Conservation (phyloP, 352 stramenopile genomes). For the Phytophthora hibernalis region DNA sequence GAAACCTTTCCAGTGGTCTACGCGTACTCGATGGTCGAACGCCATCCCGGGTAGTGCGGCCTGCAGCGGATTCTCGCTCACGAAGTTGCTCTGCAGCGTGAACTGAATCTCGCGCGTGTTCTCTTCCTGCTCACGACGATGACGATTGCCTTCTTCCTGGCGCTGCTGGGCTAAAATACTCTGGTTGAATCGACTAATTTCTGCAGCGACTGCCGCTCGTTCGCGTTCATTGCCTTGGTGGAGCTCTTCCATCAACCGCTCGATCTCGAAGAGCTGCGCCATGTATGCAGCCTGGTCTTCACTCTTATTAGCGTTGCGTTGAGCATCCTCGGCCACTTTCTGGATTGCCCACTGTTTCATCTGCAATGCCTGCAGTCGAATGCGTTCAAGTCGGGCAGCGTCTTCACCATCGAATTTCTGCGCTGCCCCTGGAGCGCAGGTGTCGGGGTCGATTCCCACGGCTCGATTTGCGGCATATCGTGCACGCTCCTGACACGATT, state of each 20-base stretch:
- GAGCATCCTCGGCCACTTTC: constrained; percentile 58
- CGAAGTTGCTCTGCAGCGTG: constrained; percentile 63
- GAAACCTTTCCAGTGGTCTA: constrained; percentile 86
- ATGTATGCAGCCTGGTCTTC: constrained; percentile 52
- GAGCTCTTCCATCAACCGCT: constrained; percentile 61
- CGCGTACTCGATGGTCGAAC: constrained; percentile 64
- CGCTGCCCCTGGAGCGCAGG: constrained; percentile 55
- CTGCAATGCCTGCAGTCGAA: constrained; percentile 71
- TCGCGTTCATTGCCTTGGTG: constrained; percentile 64
- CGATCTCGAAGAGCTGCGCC: constrained; percentile 61
- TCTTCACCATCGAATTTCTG: constrained; percentile 84
- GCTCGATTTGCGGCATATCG: constrained; percentile 41
- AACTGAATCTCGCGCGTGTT: constrained; percentile 68
- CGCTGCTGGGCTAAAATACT: constrained; percentile 53
- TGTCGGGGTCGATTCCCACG: constrained; percentile 61
- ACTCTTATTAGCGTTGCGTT: constrained; percentile 48
- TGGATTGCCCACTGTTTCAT: constrained; percentile 72
- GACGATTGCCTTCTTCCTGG: constrained; percentile 42
- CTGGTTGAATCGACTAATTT: constrained; percentile 69
- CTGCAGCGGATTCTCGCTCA: constrained; percentile 77
- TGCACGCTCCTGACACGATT: constrained; percentile 37
- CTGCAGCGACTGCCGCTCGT: constrained; percentile 48
- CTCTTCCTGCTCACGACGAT: constrained; percentile 53
- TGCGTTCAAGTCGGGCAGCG: constrained; percentile 54
- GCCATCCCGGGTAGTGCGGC: constrained; percentile 47